Evolutionary conservation across 2,329 filamentous ascomycete species (phyloP).

Genomic region (Penicillium sp.): DNA sequence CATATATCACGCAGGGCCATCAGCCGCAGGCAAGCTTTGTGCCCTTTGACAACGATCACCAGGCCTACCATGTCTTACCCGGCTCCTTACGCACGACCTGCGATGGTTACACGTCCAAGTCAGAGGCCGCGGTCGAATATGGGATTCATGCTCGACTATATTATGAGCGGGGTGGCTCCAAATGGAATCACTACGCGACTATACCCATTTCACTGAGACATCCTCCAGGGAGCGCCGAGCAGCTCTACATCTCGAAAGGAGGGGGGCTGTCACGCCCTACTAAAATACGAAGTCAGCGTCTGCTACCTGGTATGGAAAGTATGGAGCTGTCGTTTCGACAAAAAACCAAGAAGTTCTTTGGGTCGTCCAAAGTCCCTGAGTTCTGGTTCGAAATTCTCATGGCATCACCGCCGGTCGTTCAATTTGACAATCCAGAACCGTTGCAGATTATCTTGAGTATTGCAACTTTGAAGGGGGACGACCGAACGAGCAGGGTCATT

Average conservation of each 20-base stretch:
- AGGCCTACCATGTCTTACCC: neutral
- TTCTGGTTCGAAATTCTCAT: conserved; percentile 33
- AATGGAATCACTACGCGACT: neutral
- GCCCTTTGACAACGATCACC: neutral
- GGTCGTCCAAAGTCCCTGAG: conserved; percentile 37
- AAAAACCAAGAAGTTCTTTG: conserved; percentile 39
- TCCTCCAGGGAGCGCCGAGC: neutral
- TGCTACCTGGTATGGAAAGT: conserved; percentile 37
- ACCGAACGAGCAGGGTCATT: conserved; percentile 13
- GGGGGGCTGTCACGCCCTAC: neutral
- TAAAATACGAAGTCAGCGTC: conserved; percentile 30
- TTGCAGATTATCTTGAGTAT: conserved; percentile 22
- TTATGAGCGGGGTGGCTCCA: neutral
- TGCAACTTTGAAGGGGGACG: neutral
- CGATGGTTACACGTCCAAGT: neutral
- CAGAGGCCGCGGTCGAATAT: neutral
- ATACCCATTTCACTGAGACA: neutral
- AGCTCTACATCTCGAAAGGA: neutral
- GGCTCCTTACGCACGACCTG: neutral
- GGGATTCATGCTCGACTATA: neutral
- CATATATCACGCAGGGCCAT: neutral
- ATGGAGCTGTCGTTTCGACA: conserved; percentile 38
- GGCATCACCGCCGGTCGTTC: conserved; percentile 32
- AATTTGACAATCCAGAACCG: conserved; percentile 18
- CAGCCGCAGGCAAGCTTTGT: neutral